phyloP scores from a whole-genome alignment of 2,329 filamentous ascomycete species.

The Pseudocercospora musae region DNA sequence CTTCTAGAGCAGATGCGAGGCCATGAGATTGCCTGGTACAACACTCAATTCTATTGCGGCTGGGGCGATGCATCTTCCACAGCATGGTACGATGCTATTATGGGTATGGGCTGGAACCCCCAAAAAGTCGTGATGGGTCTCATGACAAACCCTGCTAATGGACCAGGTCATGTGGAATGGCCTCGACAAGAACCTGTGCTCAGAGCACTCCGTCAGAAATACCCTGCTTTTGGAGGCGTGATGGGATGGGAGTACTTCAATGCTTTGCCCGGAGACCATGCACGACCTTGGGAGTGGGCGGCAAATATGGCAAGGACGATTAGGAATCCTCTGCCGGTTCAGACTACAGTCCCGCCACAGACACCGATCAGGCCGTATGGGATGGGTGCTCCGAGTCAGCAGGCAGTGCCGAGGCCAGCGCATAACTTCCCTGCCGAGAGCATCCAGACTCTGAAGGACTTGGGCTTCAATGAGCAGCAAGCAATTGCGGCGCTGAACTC shows the following conservation, averaged over 20 bases:
- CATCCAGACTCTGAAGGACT: conserved; percentile 42
- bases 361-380: conserved; percentile 35
- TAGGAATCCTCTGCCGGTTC: conserved; percentile 32
- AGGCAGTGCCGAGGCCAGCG: conserved; percentile 29
- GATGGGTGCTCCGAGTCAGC: conserved; percentile 20
- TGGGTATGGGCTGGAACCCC: conserved; percentile 66
- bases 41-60: conserved; percentile 83
- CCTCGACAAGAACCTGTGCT: conserved; percentile 57
- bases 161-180: conserved; percentile 57
- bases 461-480: conserved; percentile 46
- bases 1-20: conserved; percentile 67
- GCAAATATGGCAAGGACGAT: conserved; percentile 56
- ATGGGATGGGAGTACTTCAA: conserved; percentile 98
- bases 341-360: conserved; percentile 7
- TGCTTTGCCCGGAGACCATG: conserved; percentile 61
- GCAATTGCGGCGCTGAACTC: conserved; percentile 49
- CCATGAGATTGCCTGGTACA: conserved; percentile 62
- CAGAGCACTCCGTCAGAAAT: conserved; percentile 55
- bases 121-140: conserved; percentile 75
- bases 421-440: conserved; percentile 43
- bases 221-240: conserved; percentile 74
- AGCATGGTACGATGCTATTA: conserved; percentile 51
- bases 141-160: conserved; percentile 71
- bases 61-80: conserved; percentile 66
- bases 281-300: conserved; percentile 75